A percentile compares a stretch with the other conserved stretches of the same genome.
These are phyloP conservation scores for Cenchrus purpureus DNA, from an alignment of 176 grass and related monocot species.

Conservation along the genomic window DNA sequence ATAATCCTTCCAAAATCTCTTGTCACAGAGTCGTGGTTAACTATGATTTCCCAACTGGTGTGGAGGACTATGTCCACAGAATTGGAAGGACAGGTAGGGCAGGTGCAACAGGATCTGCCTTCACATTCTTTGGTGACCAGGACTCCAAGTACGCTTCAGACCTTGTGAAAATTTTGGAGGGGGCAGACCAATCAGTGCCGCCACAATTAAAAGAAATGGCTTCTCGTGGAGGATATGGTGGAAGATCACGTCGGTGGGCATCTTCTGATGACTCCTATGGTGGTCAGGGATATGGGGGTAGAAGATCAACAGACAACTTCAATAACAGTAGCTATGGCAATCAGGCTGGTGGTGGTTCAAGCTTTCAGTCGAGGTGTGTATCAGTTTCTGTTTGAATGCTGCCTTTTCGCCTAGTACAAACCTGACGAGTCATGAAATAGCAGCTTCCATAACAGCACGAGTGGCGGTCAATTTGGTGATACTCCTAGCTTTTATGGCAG, in stretches of 20 bases:
- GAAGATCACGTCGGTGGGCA: slow-evolving; percentile 62
- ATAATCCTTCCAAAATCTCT: slow-evolving; percentile 25
- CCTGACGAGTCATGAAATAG: slow-evolving; percentile 19
- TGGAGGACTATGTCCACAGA: slow-evolving; percentile 97
- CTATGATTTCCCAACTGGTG: slow-evolving; percentile 81
- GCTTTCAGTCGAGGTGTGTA: slow-evolving; percentile 48
- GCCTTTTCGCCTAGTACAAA: background rate
- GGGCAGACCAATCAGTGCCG: slow-evolving; percentile 71
- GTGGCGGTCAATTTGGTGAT: slow-evolving; percentile 33
- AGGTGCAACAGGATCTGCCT: slow-evolving; percentile 77
- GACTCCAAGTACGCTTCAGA: slow-evolving; percentile 85
- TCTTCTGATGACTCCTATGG: slow-evolving; percentile 63
- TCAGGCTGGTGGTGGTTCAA: slow-evolving; percentile 39
- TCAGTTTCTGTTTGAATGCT: slow-evolving; percentile 34
- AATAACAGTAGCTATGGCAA: slow-evolving; percentile 30
- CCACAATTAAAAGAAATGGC: slow-evolving; percentile 69
- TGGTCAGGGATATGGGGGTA: slow-evolving; percentile 43
- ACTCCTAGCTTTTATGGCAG: slow-evolving; percentile 36
- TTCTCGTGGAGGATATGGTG: slow-evolving; percentile 76
- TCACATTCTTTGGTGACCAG: slow-evolving; percentile 90
- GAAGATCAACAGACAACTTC: slow-evolving; percentile 34
- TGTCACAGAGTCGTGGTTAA: slow-evolving; percentile 67
- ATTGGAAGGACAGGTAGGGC: slow-evolving; percentile 97
- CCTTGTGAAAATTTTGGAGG: slow-evolving; percentile 92
- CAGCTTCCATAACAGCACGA: slow-evolving; percentile 41